A percentile compares a stretch with the other conserved stretches of the same genome.
phyloP scores from a whole-genome alignment of 352 stramenopile species.

The Phytophthora macrochlamydospora region DNA sequence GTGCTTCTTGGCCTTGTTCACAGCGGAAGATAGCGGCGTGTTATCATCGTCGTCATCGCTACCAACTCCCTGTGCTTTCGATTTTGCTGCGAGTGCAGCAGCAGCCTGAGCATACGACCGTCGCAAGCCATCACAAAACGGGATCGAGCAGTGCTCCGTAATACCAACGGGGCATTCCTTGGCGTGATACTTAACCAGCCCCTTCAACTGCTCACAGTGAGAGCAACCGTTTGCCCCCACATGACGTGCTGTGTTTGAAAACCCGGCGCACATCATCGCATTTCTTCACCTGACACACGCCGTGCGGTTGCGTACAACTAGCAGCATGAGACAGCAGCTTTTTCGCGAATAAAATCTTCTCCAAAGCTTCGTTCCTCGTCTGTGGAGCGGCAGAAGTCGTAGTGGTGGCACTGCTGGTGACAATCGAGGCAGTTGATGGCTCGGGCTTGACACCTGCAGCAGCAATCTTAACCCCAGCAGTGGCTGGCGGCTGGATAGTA shows the following conservation, averaged over 20 bases:
- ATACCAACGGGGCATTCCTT: conserved; percentile 73
- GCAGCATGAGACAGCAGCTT: conserved; percentile 80
- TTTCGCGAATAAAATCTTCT: conserved; percentile 88
- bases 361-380: conserved; percentile 64
- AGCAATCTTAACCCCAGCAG: conserved; percentile 3
- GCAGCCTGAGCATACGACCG: conserved; percentile 59
- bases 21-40: conserved; percentile 66
- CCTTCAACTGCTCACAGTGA: conserved; percentile 84
- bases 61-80: conserved; percentile 28
- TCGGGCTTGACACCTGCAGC: conserved; percentile 38
- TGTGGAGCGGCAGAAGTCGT: conserved; percentile 23
- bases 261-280: conserved; percentile 86
- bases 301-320: conserved; percentile 59
- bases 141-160: conserved; percentile 79
- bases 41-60: conserved; percentile 80
- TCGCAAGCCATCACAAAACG: conserved; percentile 81
- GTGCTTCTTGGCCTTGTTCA: conserved; percentile 71
- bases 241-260: conserved; percentile 87
- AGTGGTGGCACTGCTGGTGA: conserved; percentile 4
- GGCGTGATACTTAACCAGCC: conserved; percentile 84
- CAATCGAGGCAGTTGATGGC: conserved; percentile 5
- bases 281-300: conserved; percentile 84
- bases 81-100: conserved; percentile 38
- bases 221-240: conserved; percentile 72
- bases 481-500: conserved; percentile 6